phyloP scores from a whole-genome alignment of 2,329 filamentous ascomycete species.

The Colletotrichum sp. region DNA sequence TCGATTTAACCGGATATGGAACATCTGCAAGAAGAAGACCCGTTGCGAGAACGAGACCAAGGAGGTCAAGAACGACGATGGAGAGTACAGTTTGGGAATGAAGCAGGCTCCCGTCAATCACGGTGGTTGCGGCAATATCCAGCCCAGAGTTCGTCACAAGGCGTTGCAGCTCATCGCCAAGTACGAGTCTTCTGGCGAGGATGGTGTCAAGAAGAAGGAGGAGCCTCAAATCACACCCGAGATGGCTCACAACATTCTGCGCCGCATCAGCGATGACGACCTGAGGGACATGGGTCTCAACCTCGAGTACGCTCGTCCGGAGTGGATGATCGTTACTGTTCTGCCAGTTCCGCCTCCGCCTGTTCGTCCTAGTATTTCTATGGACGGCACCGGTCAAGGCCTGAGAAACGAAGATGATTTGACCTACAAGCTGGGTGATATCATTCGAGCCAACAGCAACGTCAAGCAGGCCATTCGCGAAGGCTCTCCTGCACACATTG shows the following conservation, averaged over 20 bases:
- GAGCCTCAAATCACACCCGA: constrained; percentile 84
- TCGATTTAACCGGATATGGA: constrained; percentile 92
- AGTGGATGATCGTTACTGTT: constrained; percentile 98
- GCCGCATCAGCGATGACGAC: constrained; percentile 81
- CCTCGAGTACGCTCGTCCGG: constrained; percentile 91
- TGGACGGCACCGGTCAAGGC: constrained; percentile 91
- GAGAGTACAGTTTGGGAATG: constrained; percentile 63
- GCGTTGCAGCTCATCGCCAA: constrained; percentile 82
- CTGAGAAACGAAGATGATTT: constrained; percentile 97
- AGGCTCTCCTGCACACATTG: constrained; percentile 89
- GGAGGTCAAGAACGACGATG: constrained; percentile 70
- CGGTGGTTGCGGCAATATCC: constrained; percentile 90
- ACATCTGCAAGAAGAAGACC: constrained; percentile 87
- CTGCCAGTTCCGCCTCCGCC: constrained; percentile 94
- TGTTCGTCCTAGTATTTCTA: constrained; percentile 94
- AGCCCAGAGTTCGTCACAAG: constrained; percentile 87
- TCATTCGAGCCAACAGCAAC: constrained; percentile 96
- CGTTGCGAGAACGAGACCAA: constrained; percentile 82
- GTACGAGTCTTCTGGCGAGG: constrained; percentile 79
- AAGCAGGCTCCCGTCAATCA: constrained; percentile 70
- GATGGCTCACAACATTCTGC: constrained; percentile 85
- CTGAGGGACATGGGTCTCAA: constrained; percentile 89
- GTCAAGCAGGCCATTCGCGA: constrained; percentile 90
- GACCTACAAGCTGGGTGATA: constrained; percentile 98
- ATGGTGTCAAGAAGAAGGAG: constrained; percentile 73